These are phyloP conservation scores for Croton setiger DNA, from an alignment of 441 rosid species.

Conservation along the genomic window DNA sequence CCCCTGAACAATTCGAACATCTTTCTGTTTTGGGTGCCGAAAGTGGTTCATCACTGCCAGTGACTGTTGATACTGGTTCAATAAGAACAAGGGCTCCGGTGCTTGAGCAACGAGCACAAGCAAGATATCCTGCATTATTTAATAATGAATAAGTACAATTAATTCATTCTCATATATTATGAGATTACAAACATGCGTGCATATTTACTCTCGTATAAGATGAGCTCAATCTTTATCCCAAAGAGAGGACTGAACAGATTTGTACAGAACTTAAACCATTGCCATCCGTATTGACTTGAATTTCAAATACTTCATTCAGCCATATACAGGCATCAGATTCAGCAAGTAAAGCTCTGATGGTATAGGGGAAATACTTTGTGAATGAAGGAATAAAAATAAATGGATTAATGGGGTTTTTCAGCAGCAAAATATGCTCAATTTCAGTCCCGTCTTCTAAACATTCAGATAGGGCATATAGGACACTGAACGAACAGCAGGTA, in stretches of 20 bases:
- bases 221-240: background rate
- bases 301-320: background rate
- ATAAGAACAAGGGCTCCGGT: slow-evolving; percentile 71
- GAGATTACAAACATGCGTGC: background rate
- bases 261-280: background rate
- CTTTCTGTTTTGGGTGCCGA: slow-evolving; percentile 73
- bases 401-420: background rate
- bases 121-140: slow-evolving; percentile 73
- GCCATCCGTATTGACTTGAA: background rate
- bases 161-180: background rate
- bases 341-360: background rate
- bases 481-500: background rate
- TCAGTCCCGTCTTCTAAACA: background rate
- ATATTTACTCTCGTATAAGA: background rate
- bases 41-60: slow-evolving; percentile 44
- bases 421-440: background rate
- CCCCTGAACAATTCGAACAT: slow-evolving; percentile 93
- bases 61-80: slow-evolving; percentile 62
- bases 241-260: slow-evolving; percentile 4
- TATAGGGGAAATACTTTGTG: background rate
- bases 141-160: slow-evolving; percentile 6
- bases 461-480: background rate
- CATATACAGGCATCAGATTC: background rate
- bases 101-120: slow-evolving; percentile 93
- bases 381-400: background rate